Evolutionary conservation across 75 land plant genomes (phyloP).

Genomic region (Sequoiadendron giganteum): DNA sequence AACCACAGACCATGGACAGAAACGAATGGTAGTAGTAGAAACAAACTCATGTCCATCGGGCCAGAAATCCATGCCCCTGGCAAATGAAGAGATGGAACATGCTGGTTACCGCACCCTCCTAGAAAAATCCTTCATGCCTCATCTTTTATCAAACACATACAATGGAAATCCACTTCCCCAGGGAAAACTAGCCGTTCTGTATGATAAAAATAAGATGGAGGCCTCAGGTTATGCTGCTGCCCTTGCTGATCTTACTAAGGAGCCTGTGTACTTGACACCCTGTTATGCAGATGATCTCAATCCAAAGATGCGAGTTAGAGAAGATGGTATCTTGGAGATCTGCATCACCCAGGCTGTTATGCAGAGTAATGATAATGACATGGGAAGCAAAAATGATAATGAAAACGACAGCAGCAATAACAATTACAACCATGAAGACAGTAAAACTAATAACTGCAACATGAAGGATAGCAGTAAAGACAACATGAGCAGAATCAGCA

Average conservation of each 20-base stretch:
- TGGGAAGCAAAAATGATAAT: not conserved
- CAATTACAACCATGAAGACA: not conserved
- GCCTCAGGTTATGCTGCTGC: constrained; percentile 38
- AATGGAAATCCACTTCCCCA: constrained; percentile 18
- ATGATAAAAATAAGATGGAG: constrained; percentile 40
- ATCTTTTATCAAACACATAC: constrained; percentile 9
- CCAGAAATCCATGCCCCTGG: constrained; percentile 37
- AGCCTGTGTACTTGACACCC: constrained; percentile 23
- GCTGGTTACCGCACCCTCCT: constrained; percentile 33
- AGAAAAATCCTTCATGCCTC: constrained; percentile 30
- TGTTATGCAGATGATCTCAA: constrained; percentile 29
- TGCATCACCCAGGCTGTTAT: not conserved
- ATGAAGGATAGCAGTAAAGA: not conserved
- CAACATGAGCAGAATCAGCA: not conserved
- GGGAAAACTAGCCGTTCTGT: constrained; percentile 33
- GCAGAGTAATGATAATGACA: not conserved
- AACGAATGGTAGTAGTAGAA: constrained; percentile 34
- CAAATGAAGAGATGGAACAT: constrained; percentile 25
- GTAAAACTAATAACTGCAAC: not conserved
- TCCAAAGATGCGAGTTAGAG: constrained; percentile 24
- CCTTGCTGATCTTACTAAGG: constrained; percentile 31
- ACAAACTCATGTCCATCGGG: constrained; percentile 40
- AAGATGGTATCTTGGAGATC: constrained; percentile 27
- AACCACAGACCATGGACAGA: constrained; percentile 23
- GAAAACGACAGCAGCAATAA: not conserved